Conservation (phyloP, 2,329 filamentous ascomycete genomes). For the Periconia macrospinosa region DNA sequence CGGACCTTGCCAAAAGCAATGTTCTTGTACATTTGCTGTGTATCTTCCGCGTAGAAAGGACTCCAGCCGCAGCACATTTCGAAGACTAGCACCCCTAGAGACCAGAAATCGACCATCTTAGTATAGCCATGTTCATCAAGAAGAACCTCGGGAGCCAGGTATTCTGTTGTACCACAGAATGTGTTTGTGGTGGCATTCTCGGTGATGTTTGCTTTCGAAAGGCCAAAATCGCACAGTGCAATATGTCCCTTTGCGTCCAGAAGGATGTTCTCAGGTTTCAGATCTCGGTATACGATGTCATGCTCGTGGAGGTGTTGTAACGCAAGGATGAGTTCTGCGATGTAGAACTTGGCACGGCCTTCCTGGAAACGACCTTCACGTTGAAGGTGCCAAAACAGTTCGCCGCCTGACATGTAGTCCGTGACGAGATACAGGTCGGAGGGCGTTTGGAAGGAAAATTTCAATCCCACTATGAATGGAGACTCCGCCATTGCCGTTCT, state of each 20-base stretch:
- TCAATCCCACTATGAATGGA: slow-evolving; percentile 95
- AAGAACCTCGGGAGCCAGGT: slow-evolving; percentile 91
- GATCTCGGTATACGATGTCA: slow-evolving; percentile 95
- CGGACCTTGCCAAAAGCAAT: slow-evolving; percentile 98
- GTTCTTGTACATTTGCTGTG: slow-evolving; percentile 99
- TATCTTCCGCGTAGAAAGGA: slow-evolving; percentile 98
- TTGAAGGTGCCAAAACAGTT: slow-evolving; percentile 98
- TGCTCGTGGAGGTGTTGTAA: slow-evolving; percentile 94
- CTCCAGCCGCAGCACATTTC: slow-evolving; percentile 99
- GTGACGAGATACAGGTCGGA: slow-evolving; percentile 98
- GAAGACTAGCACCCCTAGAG: slow-evolving; percentile 92
- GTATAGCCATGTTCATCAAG: slow-evolving; percentile 97
- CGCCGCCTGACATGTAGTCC: slow-evolving; percentile 98
- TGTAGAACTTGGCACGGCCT: slow-evolving; percentile 96
- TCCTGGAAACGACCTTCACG: slow-evolving; percentile 96
- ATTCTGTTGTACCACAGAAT: slow-evolving; percentile 97
- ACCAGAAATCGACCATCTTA: slow-evolving; percentile 99
- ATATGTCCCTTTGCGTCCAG: slow-evolving; percentile 97
- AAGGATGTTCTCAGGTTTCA: slow-evolving; percentile 97
- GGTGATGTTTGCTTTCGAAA: slow-evolving; percentile 95
- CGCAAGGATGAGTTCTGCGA: slow-evolving; percentile 93
- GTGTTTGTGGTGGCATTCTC: slow-evolving; percentile 99
- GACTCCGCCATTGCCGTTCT: slow-evolving; percentile 95
- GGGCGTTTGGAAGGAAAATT: slow-evolving; percentile 98
- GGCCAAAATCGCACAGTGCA: slow-evolving; percentile 93